Percentiles rank a stretch among this genome's conserved stretches.
These are phyloP conservation scores for Luffa aegyptiaca DNA, from an alignment of 306 rosid species.

Conservation along the genomic window DNA sequence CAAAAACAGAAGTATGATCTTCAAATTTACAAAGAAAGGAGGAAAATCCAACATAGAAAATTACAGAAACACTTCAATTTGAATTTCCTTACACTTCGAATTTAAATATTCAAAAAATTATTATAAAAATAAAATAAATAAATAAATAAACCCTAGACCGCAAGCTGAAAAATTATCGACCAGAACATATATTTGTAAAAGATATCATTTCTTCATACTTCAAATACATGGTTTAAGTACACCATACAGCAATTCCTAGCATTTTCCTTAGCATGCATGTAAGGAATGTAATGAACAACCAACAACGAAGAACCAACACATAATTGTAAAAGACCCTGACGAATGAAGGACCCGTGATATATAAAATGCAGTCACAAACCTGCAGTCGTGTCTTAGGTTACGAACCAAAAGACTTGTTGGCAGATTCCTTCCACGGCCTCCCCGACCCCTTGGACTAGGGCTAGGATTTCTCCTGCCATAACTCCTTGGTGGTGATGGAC, in stretches of 20 bases:
- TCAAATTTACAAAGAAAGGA: background rate
- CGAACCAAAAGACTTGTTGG: conserved; percentile 80
- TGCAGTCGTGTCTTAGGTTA: conserved; percentile 64
- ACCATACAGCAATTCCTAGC: background rate
- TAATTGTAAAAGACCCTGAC: background rate
- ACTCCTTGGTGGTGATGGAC: conserved; percentile 63
- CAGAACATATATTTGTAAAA: background rate
- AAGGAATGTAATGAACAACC: background rate
- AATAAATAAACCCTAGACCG: no score
- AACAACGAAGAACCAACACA: background rate
- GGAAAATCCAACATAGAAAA: background rate
- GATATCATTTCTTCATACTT: no score
- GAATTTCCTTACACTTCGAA: no score
- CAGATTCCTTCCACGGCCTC: conserved; percentile 50
- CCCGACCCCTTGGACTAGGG: conserved; percentile 51
- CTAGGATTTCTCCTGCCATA: conserved; percentile 47
- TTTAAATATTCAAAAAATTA: no score
- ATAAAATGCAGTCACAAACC: conserved; percentile 19
- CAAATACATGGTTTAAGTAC: no score
- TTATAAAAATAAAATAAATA: no score
- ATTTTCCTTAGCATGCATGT: background rate
- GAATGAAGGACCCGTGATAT: background rate
- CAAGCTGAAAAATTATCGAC: background rate
- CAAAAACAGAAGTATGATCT: background rate
- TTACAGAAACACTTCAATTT: background rate